Conservation (phyloP, 345 rosid species). For the Triadica sebifera region DNA sequence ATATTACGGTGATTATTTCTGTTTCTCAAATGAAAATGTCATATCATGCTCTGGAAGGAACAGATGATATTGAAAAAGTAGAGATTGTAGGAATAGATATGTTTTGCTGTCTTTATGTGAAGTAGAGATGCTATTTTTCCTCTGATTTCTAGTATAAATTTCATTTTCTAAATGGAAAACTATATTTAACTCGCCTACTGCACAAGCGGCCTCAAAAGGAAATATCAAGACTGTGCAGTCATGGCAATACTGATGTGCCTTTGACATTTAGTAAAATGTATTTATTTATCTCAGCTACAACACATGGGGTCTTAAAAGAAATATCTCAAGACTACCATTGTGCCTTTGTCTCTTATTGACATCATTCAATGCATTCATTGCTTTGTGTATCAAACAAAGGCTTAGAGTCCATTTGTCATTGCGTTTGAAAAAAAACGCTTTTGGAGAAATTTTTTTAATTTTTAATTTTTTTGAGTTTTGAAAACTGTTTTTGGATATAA, state of each 20-base stretch:
- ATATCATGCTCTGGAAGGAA: not conserved
- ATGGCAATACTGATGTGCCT: not conserved
- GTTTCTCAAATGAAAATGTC: not conserved
- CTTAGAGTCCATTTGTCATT: too few species aligned
- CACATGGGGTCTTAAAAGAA: not conserved
- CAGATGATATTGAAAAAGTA: slow-evolving; percentile 1
- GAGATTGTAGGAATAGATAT: not conserved
- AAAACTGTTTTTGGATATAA: too few species aligned
- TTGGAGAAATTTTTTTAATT: too few species aligned
- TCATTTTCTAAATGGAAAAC: not conserved
- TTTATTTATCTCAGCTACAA: not conserved
- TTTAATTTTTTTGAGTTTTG: too few species aligned
- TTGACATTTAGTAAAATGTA: not conserved
- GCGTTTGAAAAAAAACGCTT: too few species aligned
- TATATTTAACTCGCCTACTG: not conserved
- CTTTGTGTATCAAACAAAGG: not conserved
- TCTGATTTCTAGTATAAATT: not conserved
- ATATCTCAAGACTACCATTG: not conserved
- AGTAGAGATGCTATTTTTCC: not conserved
- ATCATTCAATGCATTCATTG: not conserved
- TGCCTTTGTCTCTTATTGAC: not conserved
- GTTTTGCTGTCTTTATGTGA: not conserved
- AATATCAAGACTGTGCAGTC: not conserved
- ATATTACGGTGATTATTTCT: not conserved
- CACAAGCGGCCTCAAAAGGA: too few species aligned